Evolutionary conservation across 2,329 filamentous ascomycete species (phyloP).

Genomic region (Paramyrothecium roridum): DNA sequence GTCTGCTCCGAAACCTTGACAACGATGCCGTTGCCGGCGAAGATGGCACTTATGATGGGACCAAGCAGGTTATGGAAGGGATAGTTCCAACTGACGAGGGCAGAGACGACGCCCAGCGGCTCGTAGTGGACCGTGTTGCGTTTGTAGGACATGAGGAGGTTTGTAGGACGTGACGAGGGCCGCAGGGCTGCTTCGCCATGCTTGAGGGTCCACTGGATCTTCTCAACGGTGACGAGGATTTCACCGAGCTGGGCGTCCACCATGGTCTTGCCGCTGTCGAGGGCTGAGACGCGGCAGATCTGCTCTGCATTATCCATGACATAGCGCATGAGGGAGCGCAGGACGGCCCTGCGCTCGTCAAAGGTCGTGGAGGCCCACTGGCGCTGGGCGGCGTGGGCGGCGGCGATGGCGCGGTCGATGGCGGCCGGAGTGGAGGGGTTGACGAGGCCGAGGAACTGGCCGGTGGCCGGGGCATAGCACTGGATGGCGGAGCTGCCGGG

Average conservation of each 20-base stretch:
- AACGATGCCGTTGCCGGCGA: conserved; percentile 86
- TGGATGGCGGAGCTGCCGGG: conserved; percentile 66
- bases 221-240: conserved; percentile 90
- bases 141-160: conserved; percentile 94
- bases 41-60: conserved; percentile 85
- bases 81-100: conserved; percentile 96
- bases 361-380: conserved; percentile 79
- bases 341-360: conserved; percentile 70
- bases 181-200: conserved; percentile 81
- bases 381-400: conserved; percentile 70
- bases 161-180: conserved; percentile 74
- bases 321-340: conserved; percentile 77
- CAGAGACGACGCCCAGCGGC: conserved; percentile 87
- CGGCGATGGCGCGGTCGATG: conserved; percentile 75
- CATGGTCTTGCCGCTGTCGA: conserved; percentile 95
- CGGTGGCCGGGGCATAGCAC: conserved; percentile 88
- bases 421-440: conserved; percentile 73
- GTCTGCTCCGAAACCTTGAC: conserved; percentile 96
- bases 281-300: conserved; percentile 79
- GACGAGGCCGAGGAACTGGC: conserved; percentile 74
- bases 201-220: conserved; percentile 88
- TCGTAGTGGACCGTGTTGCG: conserved; percentile 87
- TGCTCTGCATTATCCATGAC: conserved; percentile 85
- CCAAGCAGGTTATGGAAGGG: conserved; percentile 93
- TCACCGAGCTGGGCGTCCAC: conserved; percentile 92